Evolutionary conservation across 164 flowering plant species (phyloP).

Genomic region (Cinnamomum chago): DNA sequence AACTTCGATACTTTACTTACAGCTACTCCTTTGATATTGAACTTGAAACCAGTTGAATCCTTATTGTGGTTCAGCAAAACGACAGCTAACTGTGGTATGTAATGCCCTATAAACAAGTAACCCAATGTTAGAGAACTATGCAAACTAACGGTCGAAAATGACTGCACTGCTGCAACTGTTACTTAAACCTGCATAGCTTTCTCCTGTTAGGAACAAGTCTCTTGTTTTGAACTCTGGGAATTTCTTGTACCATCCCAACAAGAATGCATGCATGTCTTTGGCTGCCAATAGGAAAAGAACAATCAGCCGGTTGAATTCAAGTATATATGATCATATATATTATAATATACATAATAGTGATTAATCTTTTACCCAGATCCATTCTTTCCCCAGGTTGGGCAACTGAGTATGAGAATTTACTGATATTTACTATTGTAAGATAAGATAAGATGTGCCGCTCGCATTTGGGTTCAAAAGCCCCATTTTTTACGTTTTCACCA

Average conservation of each 20-base stretch:
- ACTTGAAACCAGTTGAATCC: conserved; percentile 62
- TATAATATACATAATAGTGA: too few relatives aligned
- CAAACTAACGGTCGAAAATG: not conserved
- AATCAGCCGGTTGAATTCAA: too few relatives aligned
- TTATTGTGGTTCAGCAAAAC: conserved; percentile 67
- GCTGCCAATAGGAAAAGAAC: conserved; percentile 46
- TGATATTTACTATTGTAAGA: conserved; percentile 89
- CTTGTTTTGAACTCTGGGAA: conserved; percentile 63
- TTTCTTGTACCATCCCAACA: conserved; percentile 70
- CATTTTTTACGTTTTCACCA: too few relatives aligned
- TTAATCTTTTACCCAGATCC: not conserved
- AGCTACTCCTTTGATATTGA: conserved; percentile 82
- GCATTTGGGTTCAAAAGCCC: too few relatives aligned
- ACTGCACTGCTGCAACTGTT: not conserved
- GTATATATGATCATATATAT: too few relatives aligned
- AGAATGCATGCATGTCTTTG: conserved; percentile 62
- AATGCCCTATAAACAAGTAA: conserved; percentile 54
- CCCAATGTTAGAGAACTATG: not conserved
- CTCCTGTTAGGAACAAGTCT: conserved; percentile 83
- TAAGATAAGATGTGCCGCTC: conserved; percentile 96
- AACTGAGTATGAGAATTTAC: conserved; percentile 73
- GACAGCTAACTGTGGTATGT: conserved; percentile 82
- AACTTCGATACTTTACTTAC: conserved; percentile 38
- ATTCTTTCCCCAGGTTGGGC: conserved; percentile 49
- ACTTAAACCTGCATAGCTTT: conserved; percentile 88